Evolutionary conservation across 768 basidiomycete species (phyloP).

Genomic region (Flagelloscypha sp.): DNA sequence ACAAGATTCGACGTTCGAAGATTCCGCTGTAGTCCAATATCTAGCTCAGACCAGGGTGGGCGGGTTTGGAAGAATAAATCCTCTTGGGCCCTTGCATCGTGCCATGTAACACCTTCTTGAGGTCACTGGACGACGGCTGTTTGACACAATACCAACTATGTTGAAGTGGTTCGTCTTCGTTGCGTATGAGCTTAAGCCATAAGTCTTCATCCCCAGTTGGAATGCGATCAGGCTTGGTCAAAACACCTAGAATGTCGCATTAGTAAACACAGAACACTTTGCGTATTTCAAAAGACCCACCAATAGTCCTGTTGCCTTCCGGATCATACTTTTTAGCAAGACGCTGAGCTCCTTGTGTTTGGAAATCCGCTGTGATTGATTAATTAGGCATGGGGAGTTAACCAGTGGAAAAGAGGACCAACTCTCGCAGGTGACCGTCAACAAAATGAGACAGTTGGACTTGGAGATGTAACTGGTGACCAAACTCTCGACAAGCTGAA

Average conservation of each 20-base stretch:
- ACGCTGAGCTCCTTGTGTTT: conserved; percentile 47
- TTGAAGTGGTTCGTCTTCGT: conserved; percentile 40
- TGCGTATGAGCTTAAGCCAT: conserved; percentile 52
- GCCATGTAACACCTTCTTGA: conserved; percentile 51
- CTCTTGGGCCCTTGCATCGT: conserved; percentile 49
- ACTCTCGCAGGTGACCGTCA: conserved; percentile 47
- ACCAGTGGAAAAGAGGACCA: conserved; percentile 10
- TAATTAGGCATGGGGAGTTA: not conserved
- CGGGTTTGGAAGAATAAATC: conserved; percentile 45
- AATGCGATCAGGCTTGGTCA: conserved; percentile 55
- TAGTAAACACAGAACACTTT: not conserved
- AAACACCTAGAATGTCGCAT: conserved; percentile 29
- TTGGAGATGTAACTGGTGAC: conserved; percentile 38
- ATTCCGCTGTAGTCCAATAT: conserved; percentile 38
- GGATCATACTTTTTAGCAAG: conserved; percentile 41
- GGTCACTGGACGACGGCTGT: conserved; percentile 42
- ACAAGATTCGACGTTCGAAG: conserved; percentile 52
- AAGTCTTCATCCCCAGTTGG: conserved; percentile 41
- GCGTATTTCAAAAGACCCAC: conserved; percentile 17
- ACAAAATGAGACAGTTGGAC: conserved; percentile 45
- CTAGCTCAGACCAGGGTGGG: conserved; percentile 48
- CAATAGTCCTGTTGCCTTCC: conserved; percentile 42
- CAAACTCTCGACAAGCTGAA: conserved; percentile 39
- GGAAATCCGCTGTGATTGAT: conserved; percentile 39
- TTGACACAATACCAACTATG: conserved; percentile 58